These are phyloP conservation scores for Stagonosporopsis cucurbitacearum DNA, from an alignment of 2,329 filamentous ascomycete species.

Conservation along the genomic window DNA sequence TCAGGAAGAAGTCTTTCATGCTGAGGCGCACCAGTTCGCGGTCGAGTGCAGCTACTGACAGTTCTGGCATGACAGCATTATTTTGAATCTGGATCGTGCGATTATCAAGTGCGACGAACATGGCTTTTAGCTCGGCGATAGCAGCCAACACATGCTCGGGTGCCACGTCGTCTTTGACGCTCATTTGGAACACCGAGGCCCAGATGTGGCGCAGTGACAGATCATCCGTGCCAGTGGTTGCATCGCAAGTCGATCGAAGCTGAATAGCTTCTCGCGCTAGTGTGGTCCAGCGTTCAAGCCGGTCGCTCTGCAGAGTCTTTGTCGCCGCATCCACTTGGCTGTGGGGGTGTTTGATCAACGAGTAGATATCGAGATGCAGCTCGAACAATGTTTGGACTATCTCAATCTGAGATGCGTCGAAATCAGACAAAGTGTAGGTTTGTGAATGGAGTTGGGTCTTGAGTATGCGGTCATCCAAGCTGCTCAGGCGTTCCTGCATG, in stretches of 20 bases:
- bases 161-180: slow-evolving; percentile 60
- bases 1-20: slow-evolving; percentile 95
- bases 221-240: slow-evolving; percentile 42
- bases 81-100: slow-evolving; percentile 72
- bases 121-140: slow-evolving; percentile 66
- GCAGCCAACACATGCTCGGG: slow-evolving; percentile 67
- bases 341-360: slow-evolving; percentile 66
- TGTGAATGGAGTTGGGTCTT: slow-evolving; percentile 22
- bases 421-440: slow-evolving; percentile 29
- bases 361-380: slow-evolving; percentile 70
- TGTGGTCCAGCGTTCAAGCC: slow-evolving; percentile 65
- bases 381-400: slow-evolving; percentile 69
- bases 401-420: slow-evolving; percentile 54
- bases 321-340: slow-evolving; percentile 61
- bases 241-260: slow-evolving; percentile 36
- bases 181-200: slow-evolving; percentile 69
- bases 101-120: slow-evolving; percentile 58
- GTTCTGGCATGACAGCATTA: slow-evolving; percentile 85
- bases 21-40: slow-evolving; percentile 90
- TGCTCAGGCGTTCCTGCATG: slow-evolving; percentile 45
- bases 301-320: slow-evolving; percentile 62
- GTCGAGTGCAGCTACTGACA: slow-evolving; percentile 83
- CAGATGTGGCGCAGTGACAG: slow-evolving; percentile 69
- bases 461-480: slow-evolving; percentile 40
- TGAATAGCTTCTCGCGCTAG: slow-evolving; percentile 63